Evolutionary conservation across 768 basidiomycete genomes (phyloP).

Genomic region (Naganishia friedmannii): DNA sequence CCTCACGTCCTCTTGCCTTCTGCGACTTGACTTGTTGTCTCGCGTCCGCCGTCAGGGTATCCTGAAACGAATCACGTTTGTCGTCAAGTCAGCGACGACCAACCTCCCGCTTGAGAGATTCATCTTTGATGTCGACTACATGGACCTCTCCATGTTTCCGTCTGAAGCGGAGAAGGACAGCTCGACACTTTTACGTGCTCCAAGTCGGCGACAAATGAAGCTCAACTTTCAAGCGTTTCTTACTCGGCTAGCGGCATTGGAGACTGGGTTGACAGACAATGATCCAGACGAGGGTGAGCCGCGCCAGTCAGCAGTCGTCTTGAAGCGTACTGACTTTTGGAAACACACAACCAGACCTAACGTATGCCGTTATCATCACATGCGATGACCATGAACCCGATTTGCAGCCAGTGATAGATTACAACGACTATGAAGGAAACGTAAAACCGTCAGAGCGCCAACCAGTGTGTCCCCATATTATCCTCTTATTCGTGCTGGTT

Average conservation of each 20-base stretch:
- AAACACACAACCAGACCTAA: constrained; percentile 59
- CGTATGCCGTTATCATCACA: constrained; percentile 80
- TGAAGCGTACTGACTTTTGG: not conserved
- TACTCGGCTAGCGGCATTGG: constrained; percentile 43
- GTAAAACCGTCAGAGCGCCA: not conserved
- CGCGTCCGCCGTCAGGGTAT: constrained; percentile 57
- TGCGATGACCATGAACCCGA: constrained; percentile 64
- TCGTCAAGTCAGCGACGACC: constrained; percentile 72
- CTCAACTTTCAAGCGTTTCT: constrained; percentile 46
- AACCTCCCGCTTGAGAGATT: constrained; percentile 83
- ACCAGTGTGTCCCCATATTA: not conserved
- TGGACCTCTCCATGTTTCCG: constrained; percentile 52
- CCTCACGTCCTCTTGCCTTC: not conserved
- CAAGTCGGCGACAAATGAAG: constrained; percentile 42
- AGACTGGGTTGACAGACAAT: constrained; percentile 51
- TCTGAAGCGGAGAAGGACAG: constrained; percentile 30
- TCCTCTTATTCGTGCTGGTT: not conserved
- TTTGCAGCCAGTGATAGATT: constrained; percentile 37
- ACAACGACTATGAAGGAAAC: constrained; percentile 33
- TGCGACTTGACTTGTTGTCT: not conserved
- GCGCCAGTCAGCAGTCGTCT: no score
- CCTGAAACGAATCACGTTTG: constrained; percentile 73
- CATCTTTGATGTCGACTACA: constrained; percentile 78
- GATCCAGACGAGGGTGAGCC: constrained; percentile 64
- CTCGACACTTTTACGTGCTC: constrained; percentile 30